Percentiles rank a stretch among this genome's conserved stretches.
These are phyloP conservation scores for Chaetomium strumarium DNA, from an alignment of 2,329 filamentous ascomycete species.

Conservation along the genomic window DNA sequence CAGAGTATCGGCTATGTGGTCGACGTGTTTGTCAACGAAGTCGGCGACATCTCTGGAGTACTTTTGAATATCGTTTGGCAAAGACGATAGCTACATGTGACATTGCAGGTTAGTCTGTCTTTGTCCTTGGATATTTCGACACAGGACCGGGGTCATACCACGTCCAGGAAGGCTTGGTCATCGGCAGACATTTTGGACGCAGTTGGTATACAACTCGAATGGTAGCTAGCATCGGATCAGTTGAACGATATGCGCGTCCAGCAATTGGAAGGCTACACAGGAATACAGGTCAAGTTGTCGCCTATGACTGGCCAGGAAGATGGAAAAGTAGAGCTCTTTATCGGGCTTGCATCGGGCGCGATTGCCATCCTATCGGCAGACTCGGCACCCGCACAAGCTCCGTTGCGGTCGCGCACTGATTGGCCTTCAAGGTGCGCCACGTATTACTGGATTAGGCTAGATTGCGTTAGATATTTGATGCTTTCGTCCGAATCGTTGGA, in stretches of 20 bases:
- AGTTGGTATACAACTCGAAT: neutral
- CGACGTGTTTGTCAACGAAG: slow-evolving; percentile 74
- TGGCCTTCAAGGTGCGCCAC: slow-evolving; percentile 7
- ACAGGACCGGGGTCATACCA: slow-evolving; percentile 47
- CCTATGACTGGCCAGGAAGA: neutral
- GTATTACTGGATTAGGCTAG: slow-evolving; percentile 1
- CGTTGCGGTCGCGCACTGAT: neutral
- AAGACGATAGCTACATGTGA: slow-evolving; percentile 41
- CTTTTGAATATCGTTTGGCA: slow-evolving; percentile 58
- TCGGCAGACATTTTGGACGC: slow-evolving; percentile 61
- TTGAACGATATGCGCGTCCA: neutral
- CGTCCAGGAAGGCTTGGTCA: slow-evolving; percentile 71
- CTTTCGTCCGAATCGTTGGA: no score
- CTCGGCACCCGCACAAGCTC: slow-evolving; percentile 10
- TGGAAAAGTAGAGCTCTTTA: slow-evolving; percentile 8
- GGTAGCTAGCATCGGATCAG: neutral
- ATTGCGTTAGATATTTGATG: neutral
- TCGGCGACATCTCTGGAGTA: slow-evolving; percentile 71
- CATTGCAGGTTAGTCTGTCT: neutral
- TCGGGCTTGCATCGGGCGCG: slow-evolving; percentile 5
- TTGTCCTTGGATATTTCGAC: slow-evolving; percentile 7
- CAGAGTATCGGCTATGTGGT: slow-evolving; percentile 64
- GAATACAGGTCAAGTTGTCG: neutral
- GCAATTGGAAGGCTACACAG: neutral
- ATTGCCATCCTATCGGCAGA: slow-evolving; percentile 11